A percentile compares a stretch with the other conserved stretches of the same genome.
phyloP scores from a whole-genome alignment of 1,139 yeast species.

The Taiozyma sp. region DNA sequence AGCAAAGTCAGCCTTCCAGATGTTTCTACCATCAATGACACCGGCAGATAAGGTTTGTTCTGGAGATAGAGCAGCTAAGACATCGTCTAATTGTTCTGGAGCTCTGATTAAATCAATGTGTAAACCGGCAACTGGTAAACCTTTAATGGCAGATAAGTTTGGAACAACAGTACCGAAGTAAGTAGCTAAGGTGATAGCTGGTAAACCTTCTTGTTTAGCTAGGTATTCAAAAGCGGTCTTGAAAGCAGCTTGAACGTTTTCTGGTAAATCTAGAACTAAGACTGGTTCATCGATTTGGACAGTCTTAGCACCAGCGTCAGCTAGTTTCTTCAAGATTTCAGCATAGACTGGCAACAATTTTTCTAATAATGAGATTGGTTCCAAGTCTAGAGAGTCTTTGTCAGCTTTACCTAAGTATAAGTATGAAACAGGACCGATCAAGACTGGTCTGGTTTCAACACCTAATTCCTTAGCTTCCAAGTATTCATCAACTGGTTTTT shows the following conservation, averaged over 20 bases:
- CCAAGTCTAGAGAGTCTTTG: conserved; percentile 93
- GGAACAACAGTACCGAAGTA: conserved; percentile 99
- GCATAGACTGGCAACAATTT: conserved; percentile 91
- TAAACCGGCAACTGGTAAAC: conserved; percentile 90
- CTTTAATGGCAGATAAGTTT: conserved; percentile 84
- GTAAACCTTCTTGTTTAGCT: conserved; percentile 59
- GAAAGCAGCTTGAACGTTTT: conserved; percentile 77
- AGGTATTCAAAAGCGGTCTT: conserved; percentile 79
- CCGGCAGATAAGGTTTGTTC: conserved; percentile 90
- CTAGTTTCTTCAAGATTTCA: conserved; percentile 81
- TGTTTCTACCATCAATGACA: conserved; percentile 98
- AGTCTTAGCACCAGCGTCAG: conserved; percentile 90
- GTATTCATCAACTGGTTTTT: conserved; percentile 96
- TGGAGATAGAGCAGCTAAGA: conserved; percentile 55
- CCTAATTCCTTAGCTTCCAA: conserved; percentile 97
- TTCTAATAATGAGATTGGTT: conserved; percentile 84
- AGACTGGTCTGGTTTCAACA: conserved; percentile 93
- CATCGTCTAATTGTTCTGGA: conserved; percentile 93
- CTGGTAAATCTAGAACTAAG: conserved; percentile 90
- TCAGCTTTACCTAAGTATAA: conserved; percentile 96
- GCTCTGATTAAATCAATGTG: conserved; percentile 96
- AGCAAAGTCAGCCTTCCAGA: conserved; percentile 95
- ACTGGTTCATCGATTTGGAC: conserved; percentile 98
- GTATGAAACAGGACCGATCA: conserved; percentile 95
- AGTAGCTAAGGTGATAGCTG: conserved; percentile 80